Base-by-base conservation (phyloP, 2,329 filamentous ascomycete species). In the Fusarium sp. region DNA sequence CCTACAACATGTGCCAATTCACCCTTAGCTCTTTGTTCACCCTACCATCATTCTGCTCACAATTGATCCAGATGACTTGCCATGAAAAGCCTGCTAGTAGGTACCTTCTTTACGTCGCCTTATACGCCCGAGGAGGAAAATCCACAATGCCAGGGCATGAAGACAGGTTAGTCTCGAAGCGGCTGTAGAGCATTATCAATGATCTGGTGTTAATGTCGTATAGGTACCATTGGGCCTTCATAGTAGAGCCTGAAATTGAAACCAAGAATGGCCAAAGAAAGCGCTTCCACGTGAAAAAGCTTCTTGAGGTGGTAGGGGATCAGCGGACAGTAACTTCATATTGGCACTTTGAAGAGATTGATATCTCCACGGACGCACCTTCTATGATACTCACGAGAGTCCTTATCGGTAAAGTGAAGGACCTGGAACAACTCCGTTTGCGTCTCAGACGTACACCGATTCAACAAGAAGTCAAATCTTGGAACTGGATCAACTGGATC, bases 181-280 rank as follows among this genome's bases (percentile, higher is more conserved):
- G 20, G 22, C 2, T 22, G 39, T 13, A 14, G 12, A 41, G 39
- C 0, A 1, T n/a, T 41, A 15, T 41, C 0, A n/a, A n/a, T n/a
- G 39, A 41, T 41, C 39, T 9, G 39, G 39, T n/a, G 22, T 41
- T 41, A 41, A 41, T n/a, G 22, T 1, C 22, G 1, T n/a, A 41
- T n/a, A 41, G 39, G 14, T 41, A 41, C 22, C 39, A 41, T 41
- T 41, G 39, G 39, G 39, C 39, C 3, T 41, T 22, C 8, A 41
- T 41, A 41, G 39, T 41, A n/a, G 39, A 41, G 13, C 39, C 39
- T 4, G 13, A 41, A 15, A 9, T 4, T 10, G 13, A 15, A 41
- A 41, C 39, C 39, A 14, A 41, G 6, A 41, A 15, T 6, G 10
- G 39, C 39, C 39, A 22, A n/a, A 41, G 39, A 41, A 41, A 41